These are phyloP conservation scores for Chlamydomonas schloesseri DNA, from an alignment of 139 green algal species.

Conservation along the genomic window DNA sequence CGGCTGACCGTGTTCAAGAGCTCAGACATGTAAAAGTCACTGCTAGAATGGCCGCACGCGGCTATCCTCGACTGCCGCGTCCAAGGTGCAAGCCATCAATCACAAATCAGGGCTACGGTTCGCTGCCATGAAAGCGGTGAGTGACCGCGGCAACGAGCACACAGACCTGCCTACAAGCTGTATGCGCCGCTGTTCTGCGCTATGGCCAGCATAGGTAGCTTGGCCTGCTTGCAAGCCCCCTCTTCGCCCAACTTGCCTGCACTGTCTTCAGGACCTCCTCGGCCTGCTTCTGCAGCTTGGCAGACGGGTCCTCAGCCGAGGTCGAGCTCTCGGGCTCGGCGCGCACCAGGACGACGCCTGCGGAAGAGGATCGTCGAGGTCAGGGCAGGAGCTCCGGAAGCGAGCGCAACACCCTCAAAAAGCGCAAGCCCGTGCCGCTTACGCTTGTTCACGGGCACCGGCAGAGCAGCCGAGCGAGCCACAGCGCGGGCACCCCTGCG, in stretches of 20 bases:
- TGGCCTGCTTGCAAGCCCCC: background rate
- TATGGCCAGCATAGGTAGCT: too few relatives aligned
- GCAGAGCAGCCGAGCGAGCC: background rate
- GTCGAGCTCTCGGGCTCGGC: conserved; percentile 12
- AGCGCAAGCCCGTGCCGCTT: background rate
- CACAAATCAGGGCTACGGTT: too few relatives aligned
- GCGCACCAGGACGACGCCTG: conserved; percentile 22
- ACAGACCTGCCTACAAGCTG: too few relatives aligned
- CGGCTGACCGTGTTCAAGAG: too few relatives aligned
- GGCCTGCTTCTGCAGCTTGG: conserved; percentile 28
- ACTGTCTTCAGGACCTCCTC: conserved; percentile 4
- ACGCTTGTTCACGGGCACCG: conserved; percentile 18
- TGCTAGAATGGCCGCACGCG: too few relatives aligned
- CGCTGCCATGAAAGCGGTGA: background rate
- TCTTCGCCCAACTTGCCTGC: background rate
- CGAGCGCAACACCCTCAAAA: background rate
- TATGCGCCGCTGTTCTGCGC: too few relatives aligned
- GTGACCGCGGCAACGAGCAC: background rate
- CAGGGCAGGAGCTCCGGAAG: background rate
- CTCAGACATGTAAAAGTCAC: too few relatives aligned
- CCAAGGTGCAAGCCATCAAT: too few relatives aligned
- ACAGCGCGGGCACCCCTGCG: background rate
- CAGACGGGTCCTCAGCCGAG: conserved; percentile 4
- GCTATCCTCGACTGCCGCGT: too few relatives aligned
- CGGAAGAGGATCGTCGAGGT: background rate